A percentile compares a stretch with the other conserved stretches of the same genome.
phyloP scores from a whole-genome alignment of 116 monocot species.

The Zostera marina region DNA sequence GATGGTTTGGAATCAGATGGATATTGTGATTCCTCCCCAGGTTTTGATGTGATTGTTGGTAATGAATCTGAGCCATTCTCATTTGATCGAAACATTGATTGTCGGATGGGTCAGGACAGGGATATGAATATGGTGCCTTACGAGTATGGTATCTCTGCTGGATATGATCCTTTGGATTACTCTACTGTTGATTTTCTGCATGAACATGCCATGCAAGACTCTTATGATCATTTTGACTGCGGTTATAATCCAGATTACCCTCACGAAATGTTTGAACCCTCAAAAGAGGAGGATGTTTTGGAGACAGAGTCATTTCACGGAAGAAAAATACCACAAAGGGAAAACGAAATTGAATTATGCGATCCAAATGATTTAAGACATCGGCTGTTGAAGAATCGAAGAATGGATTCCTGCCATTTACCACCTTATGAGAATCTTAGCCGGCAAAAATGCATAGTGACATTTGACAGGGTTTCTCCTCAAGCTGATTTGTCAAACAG shows the following conservation, averaged over 20 bases:
- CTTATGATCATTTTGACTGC: conserved; percentile 15
- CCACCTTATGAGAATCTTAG: background rate
- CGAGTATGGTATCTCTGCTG: conserved; percentile 17
- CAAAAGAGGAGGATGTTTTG: conserved; percentile 9
- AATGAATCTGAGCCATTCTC: conserved; percentile 24
- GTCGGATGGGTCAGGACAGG: conserved; percentile 17
- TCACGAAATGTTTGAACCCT: conserved; percentile 4
- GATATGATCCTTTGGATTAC: conserved; percentile 16
- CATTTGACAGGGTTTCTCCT: background rate
- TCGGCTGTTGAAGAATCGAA: conserved; percentile 22
- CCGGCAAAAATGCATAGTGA: conserved; percentile 8
- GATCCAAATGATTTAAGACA: conserved; percentile 23
- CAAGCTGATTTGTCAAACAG: background rate
- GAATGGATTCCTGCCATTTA: conserved; percentile 5
- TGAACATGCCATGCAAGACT: conserved; percentile 11
- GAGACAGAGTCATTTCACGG: conserved; percentile 4
- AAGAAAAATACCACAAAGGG: conserved; percentile 4
- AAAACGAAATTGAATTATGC: background rate
- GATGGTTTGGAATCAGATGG: conserved; percentile 25
- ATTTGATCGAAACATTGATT: conserved; percentile 33
- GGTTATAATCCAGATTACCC: conserved; percentile 9
- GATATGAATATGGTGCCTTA: too few relatives aligned
- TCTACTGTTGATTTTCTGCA: conserved; percentile 8
- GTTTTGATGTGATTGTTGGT: conserved; percentile 65
- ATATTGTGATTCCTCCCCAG: conserved; percentile 52